These are phyloP conservation scores for Auriculariales sp. DNA, from an alignment of 768 basidiomycete species.

Conservation along the genomic window DNA sequence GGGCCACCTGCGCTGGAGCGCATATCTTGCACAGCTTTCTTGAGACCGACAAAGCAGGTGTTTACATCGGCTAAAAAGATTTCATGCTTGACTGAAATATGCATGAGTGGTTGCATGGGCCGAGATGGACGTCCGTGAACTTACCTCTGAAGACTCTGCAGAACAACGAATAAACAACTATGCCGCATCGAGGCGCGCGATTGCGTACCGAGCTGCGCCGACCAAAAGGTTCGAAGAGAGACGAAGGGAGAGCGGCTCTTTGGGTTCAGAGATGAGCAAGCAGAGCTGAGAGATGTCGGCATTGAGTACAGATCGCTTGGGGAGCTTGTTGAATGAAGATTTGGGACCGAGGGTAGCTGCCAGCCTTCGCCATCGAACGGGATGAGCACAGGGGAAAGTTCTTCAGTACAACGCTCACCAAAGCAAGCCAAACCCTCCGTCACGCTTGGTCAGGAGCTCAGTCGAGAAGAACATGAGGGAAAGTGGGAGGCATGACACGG, in stretches of 20 bases:
- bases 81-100: constrained; percentile 59
- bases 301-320: constrained; percentile 67
- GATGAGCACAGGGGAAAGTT: background rate
- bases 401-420: constrained; percentile 33
- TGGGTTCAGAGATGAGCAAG: constrained; percentile 64
- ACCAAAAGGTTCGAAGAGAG: constrained; percentile 83
- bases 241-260: constrained; percentile 73
- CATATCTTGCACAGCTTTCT: constrained; percentile 62
- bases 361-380: constrained; percentile 53
- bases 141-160: constrained; percentile 36
- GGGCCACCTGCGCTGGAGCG: constrained; percentile 28
- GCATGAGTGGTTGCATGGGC: background rate
- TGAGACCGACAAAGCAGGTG: constrained; percentile 59
- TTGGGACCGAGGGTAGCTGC: constrained; percentile 82
- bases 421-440: constrained; percentile 80
- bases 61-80: constrained; percentile 71
- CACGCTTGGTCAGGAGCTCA: constrained; percentile 64
- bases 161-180: constrained; percentile 2
- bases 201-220: constrained; percentile 67
- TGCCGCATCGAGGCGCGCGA: constrained; percentile 11
- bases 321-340: constrained; percentile 73
- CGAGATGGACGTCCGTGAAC: background rate
- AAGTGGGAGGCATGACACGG: too few species aligned
- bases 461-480: constrained; percentile 71
- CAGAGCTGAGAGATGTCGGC: constrained; percentile 77